Conservation (phyloP, 2,329 filamentous ascomycete species). For the Ophiocordyceps camponoti-saundersi region DNA sequence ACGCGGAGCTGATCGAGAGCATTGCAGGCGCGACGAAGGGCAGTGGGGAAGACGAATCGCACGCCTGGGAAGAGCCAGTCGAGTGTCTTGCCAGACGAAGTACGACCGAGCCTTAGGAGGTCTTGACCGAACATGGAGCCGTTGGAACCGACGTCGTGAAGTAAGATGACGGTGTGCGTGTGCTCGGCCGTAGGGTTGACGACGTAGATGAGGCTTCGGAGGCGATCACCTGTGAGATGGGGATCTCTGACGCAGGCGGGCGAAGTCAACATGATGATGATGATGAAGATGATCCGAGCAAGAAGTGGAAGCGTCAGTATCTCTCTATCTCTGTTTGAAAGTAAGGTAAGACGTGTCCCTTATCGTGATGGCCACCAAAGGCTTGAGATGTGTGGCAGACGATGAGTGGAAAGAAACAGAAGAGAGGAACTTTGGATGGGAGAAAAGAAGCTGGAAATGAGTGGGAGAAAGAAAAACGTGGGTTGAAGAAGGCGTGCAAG, state of each 20-base stretch:
- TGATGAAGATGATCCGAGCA: too few relatives aligned
- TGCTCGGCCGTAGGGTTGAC: conserved; percentile 8
- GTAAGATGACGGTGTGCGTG: conserved; percentile 12
- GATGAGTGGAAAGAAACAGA: too few relatives aligned
- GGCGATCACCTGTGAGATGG: neutral
- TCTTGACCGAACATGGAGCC: conserved; percentile 15
- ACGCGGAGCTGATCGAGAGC: conserved; percentile 23
- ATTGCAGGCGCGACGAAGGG: conserved; percentile 23
- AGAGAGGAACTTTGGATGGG: too few relatives aligned
- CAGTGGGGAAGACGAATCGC: conserved; percentile 34
- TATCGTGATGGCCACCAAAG: too few relatives aligned
- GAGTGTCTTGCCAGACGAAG: conserved; percentile 7
- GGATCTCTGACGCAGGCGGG: neutral
- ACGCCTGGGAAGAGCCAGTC: conserved; percentile 18
- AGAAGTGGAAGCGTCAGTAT: too few relatives aligned
- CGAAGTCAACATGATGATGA: neutral
- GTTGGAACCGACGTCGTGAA: conserved; percentile 15
- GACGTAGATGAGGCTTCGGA: conserved; percentile 3
- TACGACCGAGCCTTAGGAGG: conserved; percentile 11
- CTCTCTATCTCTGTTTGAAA: too few relatives aligned
- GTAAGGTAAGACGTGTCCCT: too few relatives aligned
- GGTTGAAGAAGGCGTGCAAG: too few relatives aligned
- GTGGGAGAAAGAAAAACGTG: too few relatives aligned
- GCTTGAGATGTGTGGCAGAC: too few relatives aligned
- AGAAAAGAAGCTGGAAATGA: too few relatives aligned